Base-by-base conservation (phyloP, 139 green algal genomes). In the Volvox africanus region DNA sequence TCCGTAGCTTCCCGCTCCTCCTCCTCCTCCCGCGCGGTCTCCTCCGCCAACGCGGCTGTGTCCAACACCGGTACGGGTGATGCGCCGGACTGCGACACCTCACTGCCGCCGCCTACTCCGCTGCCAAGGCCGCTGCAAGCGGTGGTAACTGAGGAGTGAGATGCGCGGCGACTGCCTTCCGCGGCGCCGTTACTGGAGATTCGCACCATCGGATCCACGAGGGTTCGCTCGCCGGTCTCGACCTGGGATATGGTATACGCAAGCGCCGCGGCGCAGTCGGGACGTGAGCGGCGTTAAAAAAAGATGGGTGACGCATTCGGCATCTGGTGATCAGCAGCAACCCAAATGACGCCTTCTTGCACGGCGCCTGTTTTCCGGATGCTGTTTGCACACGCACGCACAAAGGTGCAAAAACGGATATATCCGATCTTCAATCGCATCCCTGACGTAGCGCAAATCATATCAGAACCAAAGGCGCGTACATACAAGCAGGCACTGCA, bases 1-100 rank as follows among this genome's bases (percentile, higher is more conserved):
- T 80, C 67, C 26, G 68, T 24, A 1, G 83, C 83, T 24, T 88
- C 67, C 24, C 83, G 83, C 67, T 28, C 22, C 83, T 80, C 83
- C 62, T 68, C 61, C 67, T 32, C 62, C 30, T 73, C 80, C 80
- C 24, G 36, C 50, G 26, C 65, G 65, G 16, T 16, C 11, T 73
- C 65, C 65, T 73, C 80, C 55, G 78, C 36, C 78, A 20, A 1
- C 78, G 78, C 37, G 20, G 28, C 75, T 44, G 73, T 32, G 26
- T 80, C 73, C 26, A 19, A n/a, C 73, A 28, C 67, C 67, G 67
- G 20, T 19, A 36, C 11, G 2, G 28, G 28, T 32, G 13, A 13
- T 32, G 73, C 26, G 73, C 73, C 73, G 73, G 73, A 9, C 73
- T 19, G 21, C 13, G 17, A 80, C 28, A 9, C 79, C 37, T 32